Conservation (phyloP, 768 basidiomycete genomes). For the Sarcomyxa edulis region DNA sequence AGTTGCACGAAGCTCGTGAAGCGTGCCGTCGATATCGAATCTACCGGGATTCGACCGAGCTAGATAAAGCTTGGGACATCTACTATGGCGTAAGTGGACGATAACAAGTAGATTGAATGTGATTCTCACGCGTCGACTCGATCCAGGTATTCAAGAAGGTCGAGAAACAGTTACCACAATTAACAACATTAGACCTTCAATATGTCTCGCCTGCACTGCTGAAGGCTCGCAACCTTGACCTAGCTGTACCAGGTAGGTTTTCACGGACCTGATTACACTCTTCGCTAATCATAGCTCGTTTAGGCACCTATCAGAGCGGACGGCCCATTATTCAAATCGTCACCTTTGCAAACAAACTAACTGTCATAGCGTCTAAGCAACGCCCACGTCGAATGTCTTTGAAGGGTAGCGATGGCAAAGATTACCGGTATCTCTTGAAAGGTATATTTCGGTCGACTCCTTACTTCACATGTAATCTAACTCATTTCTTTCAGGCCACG, state of each 20-base stretch:
- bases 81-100: constrained; percentile 77
- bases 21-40: constrained; percentile 82
- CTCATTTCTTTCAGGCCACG: constrained; percentile 64
- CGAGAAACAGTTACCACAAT: constrained; percentile 86
- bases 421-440: constrained; percentile 90
- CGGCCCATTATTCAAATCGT: constrained; percentile 76
- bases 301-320: constrained; percentile 91
- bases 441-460: constrained; percentile 37
- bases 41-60: constrained; percentile 81
- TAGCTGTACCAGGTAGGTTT: constrained; percentile 89
- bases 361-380: constrained; percentile 96
- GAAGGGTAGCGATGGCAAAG: constrained; percentile 87
- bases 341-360: constrained; percentile 83
- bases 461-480: not conserved
- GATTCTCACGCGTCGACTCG: not conserved
- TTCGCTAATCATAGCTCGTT: constrained; percentile 1
- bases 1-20: constrained; percentile 88
- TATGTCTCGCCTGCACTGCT: constrained; percentile 93
- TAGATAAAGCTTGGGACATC: constrained; percentile 98
- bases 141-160: constrained; percentile 90
- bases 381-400: constrained; percentile 85
- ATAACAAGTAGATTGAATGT: too few relatives aligned
- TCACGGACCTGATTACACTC: not conserved
- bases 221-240: constrained; percentile 82
- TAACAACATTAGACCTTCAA: constrained; percentile 90